Evolutionary conservation across 352 stramenopile species (phyloP).

Genomic region (Sclerospora graminicola): DNA sequence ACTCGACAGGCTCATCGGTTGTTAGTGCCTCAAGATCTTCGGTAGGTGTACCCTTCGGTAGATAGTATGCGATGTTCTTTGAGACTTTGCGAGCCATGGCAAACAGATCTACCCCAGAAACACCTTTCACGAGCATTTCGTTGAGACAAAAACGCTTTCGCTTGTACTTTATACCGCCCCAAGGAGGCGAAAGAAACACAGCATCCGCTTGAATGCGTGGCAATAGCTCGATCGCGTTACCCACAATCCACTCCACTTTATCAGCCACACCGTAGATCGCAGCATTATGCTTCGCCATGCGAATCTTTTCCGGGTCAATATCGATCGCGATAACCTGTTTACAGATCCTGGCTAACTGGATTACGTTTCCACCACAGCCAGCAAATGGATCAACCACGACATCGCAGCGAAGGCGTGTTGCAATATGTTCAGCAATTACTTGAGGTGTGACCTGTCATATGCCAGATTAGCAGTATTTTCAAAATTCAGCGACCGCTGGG

Average conservation of each 20-base stretch:
- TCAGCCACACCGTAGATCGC: conserved; percentile 84
- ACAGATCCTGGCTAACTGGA: conserved; percentile 86
- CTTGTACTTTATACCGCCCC: conserved; percentile 76
- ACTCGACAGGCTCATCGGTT: conserved; percentile 47
- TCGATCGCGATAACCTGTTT: conserved; percentile 90
- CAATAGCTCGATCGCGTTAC: conserved; percentile 77
- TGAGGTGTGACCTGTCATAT: conserved; percentile 78
- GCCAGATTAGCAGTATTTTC: background rate
- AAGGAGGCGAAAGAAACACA: conserved; percentile 88
- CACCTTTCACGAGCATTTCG: conserved; percentile 52
- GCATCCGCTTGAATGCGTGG: conserved; percentile 68
- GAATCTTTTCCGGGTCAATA: conserved; percentile 83
- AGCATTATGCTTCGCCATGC: conserved; percentile 87
- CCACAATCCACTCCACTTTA: conserved; percentile 88
- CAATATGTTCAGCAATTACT: conserved; percentile 82
- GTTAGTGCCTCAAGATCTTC: conserved; percentile 40
- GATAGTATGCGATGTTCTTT: conserved; percentile 76
- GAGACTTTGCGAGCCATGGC: conserved; percentile 41
- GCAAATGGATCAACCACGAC: conserved; percentile 88
- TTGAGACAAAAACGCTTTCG: conserved; percentile 46
- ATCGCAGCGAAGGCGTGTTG: conserved; percentile 63
- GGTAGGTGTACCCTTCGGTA: conserved; percentile 57
- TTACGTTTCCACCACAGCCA: conserved; percentile 89
- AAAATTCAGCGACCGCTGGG: too few relatives aligned
- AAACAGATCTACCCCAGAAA: conserved; percentile 57